Conservation (phyloP, 2,329 filamentous ascomycete genomes). For the Leptographium galeiforme region DNA sequence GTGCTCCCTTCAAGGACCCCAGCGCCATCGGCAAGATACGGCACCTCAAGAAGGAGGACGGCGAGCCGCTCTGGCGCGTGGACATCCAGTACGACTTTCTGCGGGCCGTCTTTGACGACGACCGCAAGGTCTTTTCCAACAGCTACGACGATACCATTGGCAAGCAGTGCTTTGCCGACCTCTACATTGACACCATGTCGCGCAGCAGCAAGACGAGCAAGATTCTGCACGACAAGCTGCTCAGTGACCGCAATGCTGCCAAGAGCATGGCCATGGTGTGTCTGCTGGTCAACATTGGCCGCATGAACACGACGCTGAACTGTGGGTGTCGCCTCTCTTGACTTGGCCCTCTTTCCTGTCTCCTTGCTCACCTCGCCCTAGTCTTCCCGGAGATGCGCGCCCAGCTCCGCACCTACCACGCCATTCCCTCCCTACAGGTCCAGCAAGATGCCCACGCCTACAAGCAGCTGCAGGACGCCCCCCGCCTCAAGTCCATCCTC, state of each 20-base stretch:
- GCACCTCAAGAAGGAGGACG: conserved; percentile 80
- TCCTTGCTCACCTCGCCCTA: conserved; percentile 50
- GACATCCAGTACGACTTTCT: conserved; percentile 87
- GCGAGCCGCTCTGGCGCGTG: conserved; percentile 72
- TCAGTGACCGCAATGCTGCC: conserved; percentile 80
- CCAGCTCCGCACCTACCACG: conserved; percentile 92
- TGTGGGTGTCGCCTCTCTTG: conserved; percentile 49
- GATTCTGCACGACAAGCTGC: conserved; percentile 89
- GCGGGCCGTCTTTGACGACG: conserved; percentile 64
- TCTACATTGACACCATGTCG: conserved; percentile 98
- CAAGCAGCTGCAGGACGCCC: conserved; percentile 95
- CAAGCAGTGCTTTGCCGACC: conserved; percentile 76
- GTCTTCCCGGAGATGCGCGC: conserved; percentile 99
- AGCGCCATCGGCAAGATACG: conserved; percentile 54
- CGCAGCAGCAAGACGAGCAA: conserved; percentile 98
- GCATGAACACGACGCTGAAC: conserved; percentile 98
- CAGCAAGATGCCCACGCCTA: conserved; percentile 92
- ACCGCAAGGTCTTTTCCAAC: conserved; percentile 71
- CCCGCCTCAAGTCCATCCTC: conserved; percentile 87
- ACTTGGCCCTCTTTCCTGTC: conserved; percentile 14
- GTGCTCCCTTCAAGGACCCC: conserved; percentile 20
- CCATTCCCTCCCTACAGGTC: conserved; percentile 89
- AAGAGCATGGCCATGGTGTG: conserved; percentile 99
- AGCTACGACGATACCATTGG: conserved; percentile 57
- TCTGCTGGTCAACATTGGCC: conserved; percentile 86